Evolutionary conservation across 2,329 filamentous ascomycete species (phyloP).

Genomic region (Dactylellina leptospora): DNA sequence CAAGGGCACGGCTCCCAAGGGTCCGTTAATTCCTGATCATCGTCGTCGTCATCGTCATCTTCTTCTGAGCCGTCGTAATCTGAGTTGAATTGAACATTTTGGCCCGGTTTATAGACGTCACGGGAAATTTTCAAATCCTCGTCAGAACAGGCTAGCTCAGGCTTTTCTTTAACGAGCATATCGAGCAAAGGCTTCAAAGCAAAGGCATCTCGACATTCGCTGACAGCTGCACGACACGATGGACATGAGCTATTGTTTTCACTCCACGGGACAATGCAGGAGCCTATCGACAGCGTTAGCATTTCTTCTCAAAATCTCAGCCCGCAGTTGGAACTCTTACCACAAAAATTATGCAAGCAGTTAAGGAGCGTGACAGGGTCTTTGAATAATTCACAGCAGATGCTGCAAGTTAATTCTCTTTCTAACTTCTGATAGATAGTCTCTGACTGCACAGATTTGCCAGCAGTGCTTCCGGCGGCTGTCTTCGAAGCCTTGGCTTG

Average conservation of each 20-base stretch:
- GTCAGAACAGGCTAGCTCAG: conserved; percentile 22
- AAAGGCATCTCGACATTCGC: conserved; percentile 37
- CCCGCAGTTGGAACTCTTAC: conserved; percentile 59
- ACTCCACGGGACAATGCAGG: conserved; percentile 46
- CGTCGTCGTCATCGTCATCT: conserved; percentile 19
- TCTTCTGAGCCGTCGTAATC: conserved; percentile 18
- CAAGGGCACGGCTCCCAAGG: conserved; percentile 28
- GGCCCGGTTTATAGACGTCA: conserved; percentile 33
- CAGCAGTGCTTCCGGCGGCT: conserved; percentile 30
- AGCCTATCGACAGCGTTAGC: conserved; percentile 18
- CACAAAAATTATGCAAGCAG: conserved; percentile 95
- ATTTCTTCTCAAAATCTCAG: background rate
- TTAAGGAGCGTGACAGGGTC: conserved; percentile 89
- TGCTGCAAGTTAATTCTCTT: conserved; percentile 60
- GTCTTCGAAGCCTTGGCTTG: conserved; percentile 48
- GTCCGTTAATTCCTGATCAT: background rate
- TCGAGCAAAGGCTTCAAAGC: conserved; percentile 46
- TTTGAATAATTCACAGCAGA: conserved; percentile 93
- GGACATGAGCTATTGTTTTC: conserved; percentile 34
- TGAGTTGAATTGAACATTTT: conserved; percentile 11
- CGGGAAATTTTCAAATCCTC: conserved; percentile 21
- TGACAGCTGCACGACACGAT: conserved; percentile 15
- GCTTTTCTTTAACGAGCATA: conserved; percentile 48
- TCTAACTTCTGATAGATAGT: conserved; percentile 50
- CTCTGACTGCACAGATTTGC: conserved; percentile 25